These are phyloP conservation scores for Fusarium praegraminearum DNA, from an alignment of 2,329 filamentous ascomycete species.

Conservation along the genomic window DNA sequence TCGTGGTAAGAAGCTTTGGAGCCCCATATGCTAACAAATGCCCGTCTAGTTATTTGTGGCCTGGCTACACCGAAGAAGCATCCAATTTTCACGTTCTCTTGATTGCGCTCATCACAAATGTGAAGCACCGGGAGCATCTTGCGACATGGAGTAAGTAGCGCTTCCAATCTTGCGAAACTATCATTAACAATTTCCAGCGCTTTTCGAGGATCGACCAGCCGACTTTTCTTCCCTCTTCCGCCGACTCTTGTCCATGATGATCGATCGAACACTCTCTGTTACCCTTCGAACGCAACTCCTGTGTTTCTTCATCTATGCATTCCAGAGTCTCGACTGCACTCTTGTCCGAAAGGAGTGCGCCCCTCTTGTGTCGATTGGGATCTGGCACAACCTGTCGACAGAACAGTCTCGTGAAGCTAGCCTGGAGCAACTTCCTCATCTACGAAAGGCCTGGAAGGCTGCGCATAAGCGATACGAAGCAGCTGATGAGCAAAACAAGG, in stretches of 20 bases:
- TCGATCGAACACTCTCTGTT: constrained; percentile 75
- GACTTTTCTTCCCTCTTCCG: constrained; percentile 93
- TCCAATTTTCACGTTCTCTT: constrained; percentile 94
- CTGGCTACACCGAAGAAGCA: constrained; percentile 86
- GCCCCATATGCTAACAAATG: constrained; percentile 46
- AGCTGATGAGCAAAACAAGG: constrained; percentile 82
- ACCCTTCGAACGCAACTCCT: constrained; percentile 84
- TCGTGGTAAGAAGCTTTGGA: background rate
- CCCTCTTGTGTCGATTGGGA: constrained; percentile 90
- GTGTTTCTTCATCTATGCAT: constrained; percentile 89
- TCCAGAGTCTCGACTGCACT: constrained; percentile 90
- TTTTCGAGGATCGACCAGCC: constrained; percentile 80
- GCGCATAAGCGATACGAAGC: constrained; percentile 87
- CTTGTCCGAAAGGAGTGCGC: constrained; percentile 97
- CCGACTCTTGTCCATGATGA: constrained; percentile 86
- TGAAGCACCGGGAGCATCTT: constrained; percentile 88
- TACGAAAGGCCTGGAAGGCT: constrained; percentile 92
- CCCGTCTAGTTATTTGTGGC: constrained; percentile 84
- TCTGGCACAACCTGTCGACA: constrained; percentile 92
- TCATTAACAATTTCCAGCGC: constrained; percentile 60
- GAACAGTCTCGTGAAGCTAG: constrained; percentile 79
- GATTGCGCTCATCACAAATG: constrained; percentile 85
- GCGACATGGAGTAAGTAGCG: constrained; percentile 80
- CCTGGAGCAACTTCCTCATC: constrained; percentile 77
- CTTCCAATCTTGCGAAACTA: constrained; percentile 2